Percentiles rank a stretch among this genome's conserved stretches.
phyloP scores from a whole-genome alignment of 495 filamentous ascomycete genomes.

The Xylaria grammica region DNA sequence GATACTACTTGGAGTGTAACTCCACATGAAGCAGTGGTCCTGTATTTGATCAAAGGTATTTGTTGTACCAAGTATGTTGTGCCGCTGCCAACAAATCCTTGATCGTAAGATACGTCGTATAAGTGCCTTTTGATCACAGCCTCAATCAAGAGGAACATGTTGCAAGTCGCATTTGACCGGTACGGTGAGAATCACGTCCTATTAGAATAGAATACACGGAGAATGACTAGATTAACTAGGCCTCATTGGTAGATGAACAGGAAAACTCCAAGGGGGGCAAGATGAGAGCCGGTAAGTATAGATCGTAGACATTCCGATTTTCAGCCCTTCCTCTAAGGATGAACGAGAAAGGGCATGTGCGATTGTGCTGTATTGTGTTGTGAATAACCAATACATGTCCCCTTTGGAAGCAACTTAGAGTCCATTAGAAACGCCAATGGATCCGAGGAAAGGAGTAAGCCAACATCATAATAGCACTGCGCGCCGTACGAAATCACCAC shows the following conservation, averaged over 20 bases:
- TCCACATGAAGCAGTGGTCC: neutral
- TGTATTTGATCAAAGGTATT: constrained; percentile 22
- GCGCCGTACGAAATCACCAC: neutral
- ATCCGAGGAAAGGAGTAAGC: constrained; percentile 7
- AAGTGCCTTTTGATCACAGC: constrained; percentile 22
- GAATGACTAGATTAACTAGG: neutral
- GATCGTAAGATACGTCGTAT: constrained; percentile 20
- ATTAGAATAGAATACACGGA: constrained; percentile 3
- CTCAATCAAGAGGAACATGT: constrained; percentile 1
- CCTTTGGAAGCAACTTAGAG: constrained; percentile 2
- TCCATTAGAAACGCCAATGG: neutral
- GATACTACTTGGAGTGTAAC: constrained; percentile 3
- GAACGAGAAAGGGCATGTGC: neutral
- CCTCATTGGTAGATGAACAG: constrained; percentile 10
- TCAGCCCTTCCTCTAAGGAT: neutral
- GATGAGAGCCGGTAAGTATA: neutral
- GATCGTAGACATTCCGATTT: constrained; percentile 10
- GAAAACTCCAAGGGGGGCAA: neutral
- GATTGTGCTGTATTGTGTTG: constrained; percentile 12
- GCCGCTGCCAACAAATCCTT: neutral
- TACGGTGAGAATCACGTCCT: neutral
- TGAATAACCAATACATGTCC: constrained; percentile 3
- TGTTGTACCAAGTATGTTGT: neutral
- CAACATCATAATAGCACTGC: neutral
- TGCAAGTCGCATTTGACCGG: constrained; percentile 5